These are phyloP conservation scores for Colletotrichum caudatum DNA, from an alignment of 2,329 filamentous ascomycete species.

Conservation along the genomic window DNA sequence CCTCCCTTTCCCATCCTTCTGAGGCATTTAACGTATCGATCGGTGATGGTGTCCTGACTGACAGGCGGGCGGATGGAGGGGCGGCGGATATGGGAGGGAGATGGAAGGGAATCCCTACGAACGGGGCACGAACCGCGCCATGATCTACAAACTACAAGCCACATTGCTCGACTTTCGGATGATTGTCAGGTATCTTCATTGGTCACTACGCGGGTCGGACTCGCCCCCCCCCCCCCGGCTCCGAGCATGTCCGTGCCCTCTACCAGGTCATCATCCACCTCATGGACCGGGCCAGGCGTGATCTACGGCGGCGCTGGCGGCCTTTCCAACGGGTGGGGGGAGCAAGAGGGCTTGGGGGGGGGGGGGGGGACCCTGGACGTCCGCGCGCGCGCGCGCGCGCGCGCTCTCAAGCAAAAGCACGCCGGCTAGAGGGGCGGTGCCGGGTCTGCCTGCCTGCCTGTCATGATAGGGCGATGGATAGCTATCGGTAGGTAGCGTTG, in stretches of 20 bases:
- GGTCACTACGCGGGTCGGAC: background rate
- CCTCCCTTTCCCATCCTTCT: background rate
- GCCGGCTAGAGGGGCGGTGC: background rate
- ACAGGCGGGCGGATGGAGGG: background rate
- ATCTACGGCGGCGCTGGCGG: background rate
- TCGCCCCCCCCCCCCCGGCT: background rate
- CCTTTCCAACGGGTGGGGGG: background rate
- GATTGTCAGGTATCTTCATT: background rate
- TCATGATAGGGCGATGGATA: background rate
- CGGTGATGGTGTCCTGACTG: background rate
- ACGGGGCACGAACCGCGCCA: no score
- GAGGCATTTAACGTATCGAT: background rate
- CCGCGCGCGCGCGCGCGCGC: background rate
- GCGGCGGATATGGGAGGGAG: no score
- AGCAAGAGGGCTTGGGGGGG: background rate
- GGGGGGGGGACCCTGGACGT: background rate
- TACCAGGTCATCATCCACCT: background rate
- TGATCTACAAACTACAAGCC: background rate
- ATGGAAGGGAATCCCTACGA: no score
- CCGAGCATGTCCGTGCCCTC: background rate
- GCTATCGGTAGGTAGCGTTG: no score
- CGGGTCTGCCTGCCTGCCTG: background rate
- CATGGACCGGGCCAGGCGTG: background rate
- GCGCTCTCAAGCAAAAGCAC: no score
- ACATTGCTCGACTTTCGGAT: background rate